Base-by-base conservation (phyloP, 2,329 filamentous ascomycete species). In the Anthostomella pinea region DNA sequence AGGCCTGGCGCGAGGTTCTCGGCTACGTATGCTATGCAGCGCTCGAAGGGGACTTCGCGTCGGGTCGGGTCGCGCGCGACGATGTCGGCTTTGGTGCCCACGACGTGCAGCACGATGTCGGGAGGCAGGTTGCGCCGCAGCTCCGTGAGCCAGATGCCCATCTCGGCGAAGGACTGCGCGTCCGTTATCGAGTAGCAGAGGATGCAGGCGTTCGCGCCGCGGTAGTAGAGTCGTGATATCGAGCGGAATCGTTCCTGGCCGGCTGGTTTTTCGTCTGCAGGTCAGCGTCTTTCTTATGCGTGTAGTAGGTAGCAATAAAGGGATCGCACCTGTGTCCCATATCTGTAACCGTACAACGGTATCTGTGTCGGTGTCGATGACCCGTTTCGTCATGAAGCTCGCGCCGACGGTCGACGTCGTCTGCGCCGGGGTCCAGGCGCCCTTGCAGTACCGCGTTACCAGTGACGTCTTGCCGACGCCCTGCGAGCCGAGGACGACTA, bases 161-260 rank as follows among this genome's bases (percentile, higher is more conserved):
- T 95, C 64, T 96, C 88, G 52, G 80, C 76, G 62, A 95, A 96
- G 42, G 86, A 93, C 52, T 80, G 69, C 43, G 84, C 82, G 62
- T 90, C 85, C 43, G 89, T 95, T 60, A 96, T 94, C 68, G 87
- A 87, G 70, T 96, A 96, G 73, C 90, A 95, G 30, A 96, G 77
- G 42, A 96, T 87, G 55, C 87, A 93, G 40, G 90, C 90, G 59
- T 95, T 91, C 45, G 91, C 91, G 59, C 90, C 90, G 57, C 91
- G 85, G 67, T 98, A 98, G 72, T 97, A 97, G 35, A 98, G 79
- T 38, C 90, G 84, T 8, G 88, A 94, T 56, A 98, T 97, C 45
- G 85, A 90, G 53, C 91, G 81, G 63, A 97, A 98, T 38, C 91
- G 81, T 69, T 98, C 91, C 60, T 98, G 91, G 43, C 91, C 91